These are phyloP conservation scores for Plantago elongata DNA, from an alignment of 257 asterid genomes.

Conservation along the genomic window DNA sequence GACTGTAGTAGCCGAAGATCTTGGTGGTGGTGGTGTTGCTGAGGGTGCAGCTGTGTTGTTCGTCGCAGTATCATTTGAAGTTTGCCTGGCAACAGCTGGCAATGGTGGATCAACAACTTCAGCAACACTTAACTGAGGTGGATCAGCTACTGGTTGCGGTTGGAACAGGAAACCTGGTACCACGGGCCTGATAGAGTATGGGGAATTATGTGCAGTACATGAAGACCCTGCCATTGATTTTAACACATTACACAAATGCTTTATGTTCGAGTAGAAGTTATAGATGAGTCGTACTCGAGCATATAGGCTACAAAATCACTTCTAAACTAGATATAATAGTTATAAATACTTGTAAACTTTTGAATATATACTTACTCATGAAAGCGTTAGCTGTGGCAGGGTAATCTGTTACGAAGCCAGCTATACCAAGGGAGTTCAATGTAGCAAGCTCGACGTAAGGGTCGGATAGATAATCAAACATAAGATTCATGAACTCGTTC, in stretches of 20 bases:
- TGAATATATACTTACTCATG: conserved; percentile 43
- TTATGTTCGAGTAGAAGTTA: neutral
- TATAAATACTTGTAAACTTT: too few relatives aligned
- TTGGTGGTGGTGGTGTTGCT: conserved; percentile 12
- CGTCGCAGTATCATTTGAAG: conserved; percentile 6
- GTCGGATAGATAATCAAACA: conserved; percentile 65
- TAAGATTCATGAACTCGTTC: conserved; percentile 67
- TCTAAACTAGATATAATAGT: too few relatives aligned
- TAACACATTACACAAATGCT: neutral
- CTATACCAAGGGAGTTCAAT: conserved; percentile 34
- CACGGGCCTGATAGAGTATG: conserved; percentile 24
- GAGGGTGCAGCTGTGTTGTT: neutral
- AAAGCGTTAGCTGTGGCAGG: conserved; percentile 66
- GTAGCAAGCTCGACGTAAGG: conserved; percentile 74
- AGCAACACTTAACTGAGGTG: conserved; percentile 35
- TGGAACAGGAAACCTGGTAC: conserved; percentile 30
- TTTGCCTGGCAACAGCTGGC: conserved; percentile 34
- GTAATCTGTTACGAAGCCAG: conserved; percentile 65
- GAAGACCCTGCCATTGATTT: conserved; percentile 34
- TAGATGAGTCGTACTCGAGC: too few relatives aligned
- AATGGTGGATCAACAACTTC: conserved; percentile 50
- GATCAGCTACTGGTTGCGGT: conserved; percentile 32
- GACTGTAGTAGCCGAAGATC: conserved; percentile 23
- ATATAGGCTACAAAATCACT: too few relatives aligned
- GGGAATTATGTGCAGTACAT: conserved; percentile 21